A percentile compares a stretch with the other conserved stretches of the same genome.
Conservation (phyloP, 805 yeast genomes). For the Starmerella vitae region DNA sequence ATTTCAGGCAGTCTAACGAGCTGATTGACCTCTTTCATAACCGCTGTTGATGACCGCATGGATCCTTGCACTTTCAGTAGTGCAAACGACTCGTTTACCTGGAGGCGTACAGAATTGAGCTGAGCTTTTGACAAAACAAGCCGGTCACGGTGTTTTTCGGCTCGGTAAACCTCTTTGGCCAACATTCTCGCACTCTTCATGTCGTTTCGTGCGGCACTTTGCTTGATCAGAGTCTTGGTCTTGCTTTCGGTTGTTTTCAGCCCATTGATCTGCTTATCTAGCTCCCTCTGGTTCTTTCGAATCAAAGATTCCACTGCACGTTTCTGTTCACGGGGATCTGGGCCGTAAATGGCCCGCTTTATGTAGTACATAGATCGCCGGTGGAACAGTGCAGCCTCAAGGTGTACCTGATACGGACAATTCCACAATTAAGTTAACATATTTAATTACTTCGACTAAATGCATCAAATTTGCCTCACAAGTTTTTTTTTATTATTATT, state of each 20-base stretch:
- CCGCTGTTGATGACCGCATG: slow-evolving; percentile 58
- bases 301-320: slow-evolving; percentile 64
- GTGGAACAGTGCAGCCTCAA: no score
- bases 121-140: slow-evolving; percentile 73
- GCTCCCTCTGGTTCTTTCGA: slow-evolving; percentile 70
- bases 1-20: slow-evolving; percentile 69
- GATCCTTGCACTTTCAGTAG: slow-evolving; percentile 71
- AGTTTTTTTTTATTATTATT: no score
- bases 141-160: slow-evolving; percentile 60
- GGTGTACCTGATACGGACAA: no score
- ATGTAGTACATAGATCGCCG: slow-evolving; percentile 82
- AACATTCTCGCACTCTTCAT: slow-evolving; percentile 58
- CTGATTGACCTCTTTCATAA: slow-evolving; percentile 80
- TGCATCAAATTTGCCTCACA: no score
- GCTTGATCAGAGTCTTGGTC: slow-evolving; percentile 62
- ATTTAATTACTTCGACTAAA: no score
- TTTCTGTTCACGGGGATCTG: slow-evolving; percentile 78
- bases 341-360: slow-evolving; percentile 87
- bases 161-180: slow-evolving; percentile 66
- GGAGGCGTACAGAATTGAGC: slow-evolving; percentile 71
- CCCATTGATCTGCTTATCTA: slow-evolving; percentile 62
- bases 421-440: no score
- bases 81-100: slow-evolving; percentile 82
- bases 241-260: slow-evolving; percentile 51
- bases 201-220: slow-evolving; percentile 66